These are phyloP conservation scores for Cyclotella baltica DNA, from an alignment of 108 stramenopile species.

Conservation along the genomic window DNA sequence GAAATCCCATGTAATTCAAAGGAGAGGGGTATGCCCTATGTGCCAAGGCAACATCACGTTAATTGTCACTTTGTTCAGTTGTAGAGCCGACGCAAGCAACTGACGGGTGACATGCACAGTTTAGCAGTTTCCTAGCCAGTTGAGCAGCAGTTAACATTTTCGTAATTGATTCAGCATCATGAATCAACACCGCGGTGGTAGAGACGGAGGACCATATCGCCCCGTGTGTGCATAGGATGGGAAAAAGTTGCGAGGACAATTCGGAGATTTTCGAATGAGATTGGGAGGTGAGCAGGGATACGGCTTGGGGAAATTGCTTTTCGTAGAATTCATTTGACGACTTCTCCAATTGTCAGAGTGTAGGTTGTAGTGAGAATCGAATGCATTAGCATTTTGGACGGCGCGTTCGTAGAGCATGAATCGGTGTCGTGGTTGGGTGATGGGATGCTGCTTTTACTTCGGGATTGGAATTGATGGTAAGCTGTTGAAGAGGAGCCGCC, in stretches of 20 bases:
- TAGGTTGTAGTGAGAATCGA: conserved; percentile 40
- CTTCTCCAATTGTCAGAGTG: conserved; percentile 4
- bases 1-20: conserved; percentile 95
- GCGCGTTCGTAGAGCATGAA: conserved; percentile 32
- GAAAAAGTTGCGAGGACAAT: conserved; percentile 34
- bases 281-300: conserved; percentile 16
- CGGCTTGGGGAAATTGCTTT: conserved; percentile 24
- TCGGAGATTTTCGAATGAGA: conserved; percentile 21
- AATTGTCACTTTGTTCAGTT: conserved; percentile 92
- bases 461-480: neutral
- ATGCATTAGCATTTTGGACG: conserved; percentile 19
- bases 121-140: conserved; percentile 70
- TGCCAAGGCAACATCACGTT: conserved; percentile 77
- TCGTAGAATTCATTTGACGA: conserved; percentile 31
- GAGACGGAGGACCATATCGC: conserved; percentile 42
- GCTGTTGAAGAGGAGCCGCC: neutral
- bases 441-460: conserved; percentile 29
- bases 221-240: conserved; percentile 83
- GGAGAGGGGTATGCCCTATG: conserved; percentile 94
- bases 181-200: conserved; percentile 38
- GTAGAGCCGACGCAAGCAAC: conserved; percentile 78
- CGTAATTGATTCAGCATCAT: conserved; percentile 55
- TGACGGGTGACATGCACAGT: conserved; percentile 60
- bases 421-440: conserved; percentile 2
- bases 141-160: conserved; percentile 67